Percentiles rank a stretch among this genome's conserved stretches.
These are phyloP conservation scores for Azolla pinnata DNA, from an alignment of 75 land plant genomes.

Conservation along the genomic window DNA sequence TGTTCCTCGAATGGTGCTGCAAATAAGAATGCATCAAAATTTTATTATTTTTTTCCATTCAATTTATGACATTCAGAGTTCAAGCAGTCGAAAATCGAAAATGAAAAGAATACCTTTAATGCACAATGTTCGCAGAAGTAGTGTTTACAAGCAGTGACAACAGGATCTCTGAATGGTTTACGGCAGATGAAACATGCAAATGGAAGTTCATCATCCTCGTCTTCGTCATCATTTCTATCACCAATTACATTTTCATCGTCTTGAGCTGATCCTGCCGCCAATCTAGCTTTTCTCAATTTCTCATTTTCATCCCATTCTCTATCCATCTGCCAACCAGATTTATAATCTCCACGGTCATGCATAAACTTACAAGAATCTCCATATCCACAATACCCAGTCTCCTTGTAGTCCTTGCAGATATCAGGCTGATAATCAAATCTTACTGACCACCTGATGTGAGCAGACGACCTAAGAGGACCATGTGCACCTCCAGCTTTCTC, in stretches of 20 bases:
- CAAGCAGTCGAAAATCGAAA: not conserved
- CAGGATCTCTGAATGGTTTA: conserved; percentile 74
- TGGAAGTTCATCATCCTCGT: conserved; percentile 59
- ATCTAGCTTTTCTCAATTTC: conserved; percentile 42
- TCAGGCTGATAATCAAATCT: conserved; percentile 99
- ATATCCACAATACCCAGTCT: conserved; percentile 96
- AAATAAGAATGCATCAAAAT: conserved; percentile 9
- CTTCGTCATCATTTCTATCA: conserved; percentile 30
- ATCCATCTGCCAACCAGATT: conserved; percentile 97
- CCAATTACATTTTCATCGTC: conserved; percentile 19
- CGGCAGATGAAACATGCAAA: conserved; percentile 93
- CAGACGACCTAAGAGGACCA: conserved; percentile 87
- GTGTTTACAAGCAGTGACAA: conserved; percentile 87
- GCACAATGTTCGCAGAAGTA: conserved; percentile 96
- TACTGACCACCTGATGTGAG: conserved; percentile 64
- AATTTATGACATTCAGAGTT: not conserved
- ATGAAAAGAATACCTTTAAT: conserved; percentile 43
- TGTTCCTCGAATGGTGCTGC: conserved; percentile 72
- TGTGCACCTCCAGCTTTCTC: conserved; percentile 97
- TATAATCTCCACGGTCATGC: conserved; percentile 98
- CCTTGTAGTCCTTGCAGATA: conserved; percentile 97
- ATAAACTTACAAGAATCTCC: conserved; percentile 95
- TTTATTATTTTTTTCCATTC: not conserved
- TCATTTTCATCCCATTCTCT: conserved; percentile 73
- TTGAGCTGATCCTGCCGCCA: conserved; percentile 32